Evolutionary conservation across 306 rosid genomes (phyloP), one percentile per base, ranked within the genome.

Genomic region (Vigna reflexopilosa): DNA sequence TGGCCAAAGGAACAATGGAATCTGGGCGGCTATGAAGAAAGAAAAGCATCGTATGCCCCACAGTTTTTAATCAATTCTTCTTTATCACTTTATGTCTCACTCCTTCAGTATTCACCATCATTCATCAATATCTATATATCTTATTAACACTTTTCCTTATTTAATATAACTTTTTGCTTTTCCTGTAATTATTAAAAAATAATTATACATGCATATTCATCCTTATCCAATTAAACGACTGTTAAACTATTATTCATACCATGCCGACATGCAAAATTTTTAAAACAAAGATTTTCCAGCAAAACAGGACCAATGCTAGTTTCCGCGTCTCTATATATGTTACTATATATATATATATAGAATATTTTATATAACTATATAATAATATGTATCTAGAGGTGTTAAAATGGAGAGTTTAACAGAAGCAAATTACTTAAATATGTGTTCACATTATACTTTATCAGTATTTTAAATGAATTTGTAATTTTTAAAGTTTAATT

Each of bases 11-110:
- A 63, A 26, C 13, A 76, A 50, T 17, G 77, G 61, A 65, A 65
- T 77, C 61, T 69, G 73, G 52, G 65, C 22, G 66, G 81, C 70
- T 83, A 32, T 20, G 24, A 58, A 40, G 55, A 20, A 52, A 54
- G 56, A 20, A 52, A 54, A 73, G 71, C 72, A 85, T 77, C 20
- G 49, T 57, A 72, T 77, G 68, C 59, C 75, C 74, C 75, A 44
- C 71, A 58, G 9, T 58, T 63, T 30, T 67, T 73, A 55, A 67
- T 77, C 74, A 67, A 50, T 32, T 55, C 28, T 3, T 49, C 32
- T 49, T 74, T 68, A 12, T 56, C 64, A 22, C 85, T 68, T 63
- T 59, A 28, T 55, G 78, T 80, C 73, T 64, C 48, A 67, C 61
- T 61, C 70, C 70, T 45, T 54, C 20, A 61, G 11, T 47, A 34